A percentile compares a stretch with the other conserved stretches of the same genome.
phyloP scores from a whole-genome alignment of 495 filamentous ascomycete species.

The Poronia punctata region DNA sequence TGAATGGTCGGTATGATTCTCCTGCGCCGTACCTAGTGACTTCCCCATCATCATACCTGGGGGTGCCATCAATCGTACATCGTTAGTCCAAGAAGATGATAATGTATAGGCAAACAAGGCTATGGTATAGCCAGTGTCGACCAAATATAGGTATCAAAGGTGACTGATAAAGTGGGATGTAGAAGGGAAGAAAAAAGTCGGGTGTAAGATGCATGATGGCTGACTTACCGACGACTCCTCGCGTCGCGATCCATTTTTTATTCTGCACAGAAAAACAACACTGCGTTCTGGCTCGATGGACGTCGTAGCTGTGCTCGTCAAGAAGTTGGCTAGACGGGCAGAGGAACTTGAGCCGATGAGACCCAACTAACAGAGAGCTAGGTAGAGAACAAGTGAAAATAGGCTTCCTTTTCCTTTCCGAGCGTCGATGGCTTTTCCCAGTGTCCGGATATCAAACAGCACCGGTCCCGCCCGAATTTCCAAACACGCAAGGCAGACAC shows the following conservation, averaged over 20 bases:
- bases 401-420: too few species aligned
- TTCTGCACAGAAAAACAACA: neutral
- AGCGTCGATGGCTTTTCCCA: too few species aligned
- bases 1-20: conserved; percentile 48
- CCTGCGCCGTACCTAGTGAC: conserved; percentile 50
- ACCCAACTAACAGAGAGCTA: too few species aligned
- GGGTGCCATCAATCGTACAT: neutral
- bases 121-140: conserved; percentile 1
- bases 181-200: neutral
- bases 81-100: conserved; percentile 3
- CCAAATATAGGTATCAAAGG: conserved; percentile 1
- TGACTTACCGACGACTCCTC: conserved; percentile 33
- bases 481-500: too few species aligned
- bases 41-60: conserved; percentile 48
- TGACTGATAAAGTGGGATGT: too few species aligned
- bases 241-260: conserved; percentile 21
- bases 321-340: too few species aligned
- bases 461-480: too few species aligned
- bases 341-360: too few species aligned
- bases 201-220: too few species aligned
- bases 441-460: too few species aligned
- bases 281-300: neutral
- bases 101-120: neutral
- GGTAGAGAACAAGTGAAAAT: too few species aligned
- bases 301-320: neutral